Percentiles rank a stretch among this genome's conserved stretches.
These are phyloP conservation scores for Discostella stelligera DNA, from an alignment of 352 stramenopile species.

Conservation along the genomic window DNA sequence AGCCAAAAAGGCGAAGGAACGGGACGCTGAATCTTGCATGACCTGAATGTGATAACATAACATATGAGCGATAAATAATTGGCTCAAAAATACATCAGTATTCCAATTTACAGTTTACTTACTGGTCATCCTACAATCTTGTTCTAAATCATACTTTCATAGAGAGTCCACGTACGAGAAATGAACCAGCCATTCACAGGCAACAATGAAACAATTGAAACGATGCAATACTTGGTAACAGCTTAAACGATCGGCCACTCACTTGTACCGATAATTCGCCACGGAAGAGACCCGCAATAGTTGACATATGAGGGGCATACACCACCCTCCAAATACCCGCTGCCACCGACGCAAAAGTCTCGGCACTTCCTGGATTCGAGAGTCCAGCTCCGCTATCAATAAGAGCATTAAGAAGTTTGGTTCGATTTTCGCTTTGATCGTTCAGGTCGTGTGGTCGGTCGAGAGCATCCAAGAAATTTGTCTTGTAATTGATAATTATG, in stretches of 20 bases:
- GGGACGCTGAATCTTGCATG: slow-evolving; percentile 65
- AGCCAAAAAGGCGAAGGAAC: slow-evolving; percentile 38
- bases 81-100: not conserved
- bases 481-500: not conserved
- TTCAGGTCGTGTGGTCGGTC: slow-evolving; percentile 46
- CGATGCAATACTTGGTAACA: not conserved
- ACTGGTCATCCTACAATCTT: slow-evolving; percentile 56
- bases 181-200: not conserved
- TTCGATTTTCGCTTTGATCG: slow-evolving; percentile 17
- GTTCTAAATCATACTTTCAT: slow-evolving; percentile 50
- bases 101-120: too few relatives aligned
- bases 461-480: slow-evolving; percentile 34
- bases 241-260: not conserved
- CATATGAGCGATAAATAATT: not conserved
- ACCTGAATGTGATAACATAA: slow-evolving; percentile 5
- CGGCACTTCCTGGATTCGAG: slow-evolving; percentile 39
- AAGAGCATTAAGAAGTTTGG: slow-evolving; percentile 29
- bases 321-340: slow-evolving; percentile 66
- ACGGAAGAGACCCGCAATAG: slow-evolving; percentile 37
- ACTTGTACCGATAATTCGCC: slow-evolving; percentile 27
- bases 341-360: slow-evolving; percentile 53
- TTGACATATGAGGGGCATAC: slow-evolving; percentile 75
- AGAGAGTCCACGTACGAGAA: too few relatives aligned
- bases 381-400: slow-evolving; percentile 10
- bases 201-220: not conserved